phyloP scores from a whole-genome alignment of 768 basidiomycete species.

The Auriculariales sp. region DNA sequence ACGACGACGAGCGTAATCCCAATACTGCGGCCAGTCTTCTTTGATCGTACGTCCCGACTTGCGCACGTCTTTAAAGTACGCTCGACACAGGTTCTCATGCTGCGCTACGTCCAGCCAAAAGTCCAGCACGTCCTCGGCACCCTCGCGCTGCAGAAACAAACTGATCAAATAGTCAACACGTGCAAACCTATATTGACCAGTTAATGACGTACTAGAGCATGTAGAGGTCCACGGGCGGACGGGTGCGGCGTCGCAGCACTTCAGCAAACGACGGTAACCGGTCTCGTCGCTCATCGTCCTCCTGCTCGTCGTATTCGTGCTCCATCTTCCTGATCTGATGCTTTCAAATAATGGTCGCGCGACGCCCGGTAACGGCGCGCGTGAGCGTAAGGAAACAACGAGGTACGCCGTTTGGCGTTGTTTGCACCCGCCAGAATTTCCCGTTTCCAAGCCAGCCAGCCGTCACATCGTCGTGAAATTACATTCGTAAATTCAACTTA shows the following conservation, averaged over 20 bases:
- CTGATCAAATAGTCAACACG: slow-evolving; percentile 24
- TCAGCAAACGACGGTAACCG: slow-evolving; percentile 78
- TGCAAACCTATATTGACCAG: slow-evolving; percentile 4
- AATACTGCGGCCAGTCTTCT: slow-evolving; percentile 98
- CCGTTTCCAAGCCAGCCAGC: too few species aligned
- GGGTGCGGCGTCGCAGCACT: slow-evolving; percentile 78
- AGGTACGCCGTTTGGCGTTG: too few species aligned
- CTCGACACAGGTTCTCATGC: slow-evolving; percentile 95
- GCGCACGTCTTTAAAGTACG: slow-evolving; percentile 97
- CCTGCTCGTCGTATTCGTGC: slow-evolving; percentile 38
- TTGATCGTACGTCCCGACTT: slow-evolving; percentile 86
- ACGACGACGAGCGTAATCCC: slow-evolving; percentile 80
- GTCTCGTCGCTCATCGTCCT: slow-evolving; percentile 48
- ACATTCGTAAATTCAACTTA: too few species aligned
- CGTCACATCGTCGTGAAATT: too few species aligned
- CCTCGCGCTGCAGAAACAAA: slow-evolving; percentile 90
- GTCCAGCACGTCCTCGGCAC: slow-evolving; percentile 90
- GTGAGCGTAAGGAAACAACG: too few species aligned
- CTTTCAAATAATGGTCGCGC: too few species aligned
- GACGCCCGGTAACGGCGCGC: too few species aligned
- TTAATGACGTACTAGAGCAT: slow-evolving; percentile 81
- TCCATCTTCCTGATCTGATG: too few species aligned
- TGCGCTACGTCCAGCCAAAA: slow-evolving; percentile 99
- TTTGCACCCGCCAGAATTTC: too few species aligned
- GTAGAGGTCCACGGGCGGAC: slow-evolving; percentile 94